Conservation (phyloP, 2,329 filamentous ascomycete genomes). For the Fusarium sp. region DNA sequence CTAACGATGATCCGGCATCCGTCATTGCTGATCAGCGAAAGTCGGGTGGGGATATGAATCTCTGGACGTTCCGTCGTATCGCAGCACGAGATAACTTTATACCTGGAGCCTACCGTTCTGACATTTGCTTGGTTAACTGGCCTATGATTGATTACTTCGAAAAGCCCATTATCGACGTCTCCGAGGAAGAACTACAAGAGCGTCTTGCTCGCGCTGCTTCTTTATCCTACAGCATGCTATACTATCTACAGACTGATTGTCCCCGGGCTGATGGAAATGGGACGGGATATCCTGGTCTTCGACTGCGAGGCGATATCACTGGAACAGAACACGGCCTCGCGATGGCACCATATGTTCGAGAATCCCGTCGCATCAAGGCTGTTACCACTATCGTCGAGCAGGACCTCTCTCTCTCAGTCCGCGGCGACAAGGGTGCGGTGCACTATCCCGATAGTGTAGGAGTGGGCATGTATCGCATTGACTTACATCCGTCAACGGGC, state of each 20-base stretch:
- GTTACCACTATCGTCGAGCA: slow-evolving; percentile 48
- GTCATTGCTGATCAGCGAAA: slow-evolving; percentile 46
- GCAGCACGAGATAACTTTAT: slow-evolving; percentile 45
- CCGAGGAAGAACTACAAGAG: slow-evolving; percentile 36
- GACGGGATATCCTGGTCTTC: slow-evolving; percentile 46
- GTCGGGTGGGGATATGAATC: slow-evolving; percentile 50
- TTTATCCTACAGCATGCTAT: slow-evolving; percentile 50
- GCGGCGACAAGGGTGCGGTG: slow-evolving; percentile 41
- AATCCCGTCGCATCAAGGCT: slow-evolving; percentile 48
- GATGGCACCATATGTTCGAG: slow-evolving; percentile 50
- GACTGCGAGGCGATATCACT: slow-evolving; percentile 47
- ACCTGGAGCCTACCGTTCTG: slow-evolving; percentile 43
- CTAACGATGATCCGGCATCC: slow-evolving; percentile 45
- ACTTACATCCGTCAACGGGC: slow-evolving; percentile 49
- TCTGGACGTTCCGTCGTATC: slow-evolving; percentile 50
- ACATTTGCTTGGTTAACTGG: slow-evolving; percentile 51
- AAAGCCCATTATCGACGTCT: slow-evolving; percentile 48
- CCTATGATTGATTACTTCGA: slow-evolving; percentile 53
- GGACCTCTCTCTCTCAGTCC: slow-evolving; percentile 43
- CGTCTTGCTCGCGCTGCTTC: slow-evolving; percentile 39
- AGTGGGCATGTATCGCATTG: slow-evolving; percentile 51
- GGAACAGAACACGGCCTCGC: slow-evolving; percentile 49
- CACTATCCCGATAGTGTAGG: slow-evolving; percentile 49
- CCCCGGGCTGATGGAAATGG: slow-evolving; percentile 47
- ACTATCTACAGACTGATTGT: slow-evolving; percentile 49